Conservation (phyloP, 2,329 filamentous ascomycete species). For the Bipolaris zeicola region DNA sequence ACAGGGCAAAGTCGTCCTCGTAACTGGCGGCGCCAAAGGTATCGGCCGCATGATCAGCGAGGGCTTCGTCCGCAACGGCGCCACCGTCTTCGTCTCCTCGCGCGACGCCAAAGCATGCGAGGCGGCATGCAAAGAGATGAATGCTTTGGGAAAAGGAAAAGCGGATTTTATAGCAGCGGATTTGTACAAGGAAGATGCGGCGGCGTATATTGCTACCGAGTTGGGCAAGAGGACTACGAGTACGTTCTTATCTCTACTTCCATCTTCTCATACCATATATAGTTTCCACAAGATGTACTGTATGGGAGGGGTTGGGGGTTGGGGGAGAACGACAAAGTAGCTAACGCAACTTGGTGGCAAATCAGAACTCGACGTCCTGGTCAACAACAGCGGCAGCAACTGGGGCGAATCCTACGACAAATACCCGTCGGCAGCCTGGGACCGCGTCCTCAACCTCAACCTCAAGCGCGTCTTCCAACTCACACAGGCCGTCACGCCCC, state of each 20-base stretch:
- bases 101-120: slow-evolving; percentile 66
- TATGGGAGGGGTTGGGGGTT: too few species aligned
- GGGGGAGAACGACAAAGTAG: too few species aligned
- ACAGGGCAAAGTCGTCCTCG: slow-evolving; percentile 53
- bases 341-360: neutral
- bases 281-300: too few species aligned
- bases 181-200: slow-evolving; percentile 65
- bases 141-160: slow-evolving; percentile 60
- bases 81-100: slow-evolving; percentile 72
- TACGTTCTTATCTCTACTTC: slow-evolving; percentile 24
- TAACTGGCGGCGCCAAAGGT: slow-evolving; percentile 60
- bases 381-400: slow-evolving; percentile 70
- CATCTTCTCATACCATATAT: neutral
- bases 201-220: slow-evolving; percentile 63
- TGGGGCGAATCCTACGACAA: slow-evolving; percentile 66
- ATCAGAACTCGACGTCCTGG: slow-evolving; percentile 63
- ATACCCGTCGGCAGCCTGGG: slow-evolving; percentile 61
- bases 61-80: slow-evolving; percentile 68
- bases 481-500: slow-evolving; percentile 66
- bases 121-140: slow-evolving; percentile 64
- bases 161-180: slow-evolving; percentile 67
- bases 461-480: slow-evolving; percentile 70
- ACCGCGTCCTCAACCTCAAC: slow-evolving; percentile 63
- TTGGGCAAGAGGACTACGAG: slow-evolving; percentile 58
- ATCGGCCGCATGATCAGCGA: slow-evolving; percentile 72